Conservation (phyloP, 2,329 filamentous ascomycete species). For the Cryphonectria carpinicola region DNA sequence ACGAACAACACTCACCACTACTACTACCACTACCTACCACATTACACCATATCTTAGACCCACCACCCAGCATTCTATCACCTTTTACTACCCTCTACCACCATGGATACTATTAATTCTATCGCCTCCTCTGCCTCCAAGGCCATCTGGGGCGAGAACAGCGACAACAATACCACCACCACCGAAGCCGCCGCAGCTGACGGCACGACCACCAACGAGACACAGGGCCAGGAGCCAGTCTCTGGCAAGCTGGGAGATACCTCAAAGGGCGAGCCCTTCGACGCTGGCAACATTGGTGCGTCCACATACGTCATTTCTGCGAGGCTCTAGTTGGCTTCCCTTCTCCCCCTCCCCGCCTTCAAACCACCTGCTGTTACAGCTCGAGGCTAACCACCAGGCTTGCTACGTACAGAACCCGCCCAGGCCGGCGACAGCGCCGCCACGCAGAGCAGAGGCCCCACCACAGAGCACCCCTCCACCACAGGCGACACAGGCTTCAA, state of each 20-base stretch:
- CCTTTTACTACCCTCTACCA: constrained; percentile 26
- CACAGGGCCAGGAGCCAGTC: constrained; percentile 63
- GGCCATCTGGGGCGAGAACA: constrained; percentile 51
- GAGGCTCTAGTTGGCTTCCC: no score
- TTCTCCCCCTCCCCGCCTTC: background rate
- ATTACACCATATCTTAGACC: constrained; percentile 18
- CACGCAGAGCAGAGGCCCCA: constrained; percentile 26
- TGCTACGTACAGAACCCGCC: background rate
- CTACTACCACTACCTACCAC: background rate
- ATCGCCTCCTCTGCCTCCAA: constrained; percentile 54
- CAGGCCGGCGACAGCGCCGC: constrained; percentile 8
- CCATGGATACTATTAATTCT: constrained; percentile 68
- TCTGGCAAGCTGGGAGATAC: constrained; percentile 72
- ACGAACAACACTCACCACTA: background rate
- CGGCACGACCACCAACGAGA: constrained; percentile 45
- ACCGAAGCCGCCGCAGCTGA: constrained; percentile 41
- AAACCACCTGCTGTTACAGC: background rate
- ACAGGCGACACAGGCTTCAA: constrained; percentile 33
- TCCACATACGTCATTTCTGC: no score
- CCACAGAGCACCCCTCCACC: constrained; percentile 36
- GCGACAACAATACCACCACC: constrained; percentile 31
- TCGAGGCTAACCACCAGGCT: background rate
- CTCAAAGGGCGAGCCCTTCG: constrained; percentile 72
- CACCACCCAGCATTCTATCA: background rate
- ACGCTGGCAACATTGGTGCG: constrained; percentile 73